A percentile compares a stretch with the other conserved stretches of the same genome.
These are phyloP conservation scores for Ceratobasidium papillatum DNA, from an alignment of 1,284 basidiomycete species.

Conservation along the genomic window DNA sequence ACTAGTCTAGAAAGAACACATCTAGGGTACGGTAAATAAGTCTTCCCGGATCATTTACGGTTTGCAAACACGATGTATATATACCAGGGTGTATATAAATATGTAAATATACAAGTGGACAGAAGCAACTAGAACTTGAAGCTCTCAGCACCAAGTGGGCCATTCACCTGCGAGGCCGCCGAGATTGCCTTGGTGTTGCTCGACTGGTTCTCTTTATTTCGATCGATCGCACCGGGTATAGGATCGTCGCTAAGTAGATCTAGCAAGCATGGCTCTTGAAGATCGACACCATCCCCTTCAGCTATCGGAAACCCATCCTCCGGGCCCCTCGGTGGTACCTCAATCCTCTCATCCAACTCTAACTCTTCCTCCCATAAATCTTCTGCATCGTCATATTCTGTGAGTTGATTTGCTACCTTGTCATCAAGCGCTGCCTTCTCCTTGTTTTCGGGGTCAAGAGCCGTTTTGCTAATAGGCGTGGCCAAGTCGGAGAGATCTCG, in stretches of 20 bases:
- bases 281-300: slow-evolving; percentile 1
- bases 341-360: slow-evolving; percentile 2
- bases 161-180: not conserved
- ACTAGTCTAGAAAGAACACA: too few relatives aligned
- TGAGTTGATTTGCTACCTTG: too few relatives aligned
- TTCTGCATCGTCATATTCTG: too few relatives aligned
- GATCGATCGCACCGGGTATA: not conserved
- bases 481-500: not conserved
- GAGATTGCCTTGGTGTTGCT: not conserved
- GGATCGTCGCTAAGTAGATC: slow-evolving; percentile 36
- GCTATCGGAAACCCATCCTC: not conserved
- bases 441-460: not conserved
- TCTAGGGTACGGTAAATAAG: slow-evolving; percentile 14
- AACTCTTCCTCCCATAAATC: slow-evolving; percentile 3
- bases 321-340: not conserved
- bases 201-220: not conserved
- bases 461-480: not conserved
- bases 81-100: not conserved
- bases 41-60: not conserved
- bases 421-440: too few relatives aligned
- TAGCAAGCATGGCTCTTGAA: not conserved
- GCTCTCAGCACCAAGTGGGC: not conserved
- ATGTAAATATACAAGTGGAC: not conserved
- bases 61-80: slow-evolving; percentile 1
- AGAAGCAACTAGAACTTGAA: not conserved